These are phyloP conservation scores for Stropharia rugosoannulata DNA, from an alignment of 768 basidiomycete genomes.

Conservation along the genomic window DNA sequence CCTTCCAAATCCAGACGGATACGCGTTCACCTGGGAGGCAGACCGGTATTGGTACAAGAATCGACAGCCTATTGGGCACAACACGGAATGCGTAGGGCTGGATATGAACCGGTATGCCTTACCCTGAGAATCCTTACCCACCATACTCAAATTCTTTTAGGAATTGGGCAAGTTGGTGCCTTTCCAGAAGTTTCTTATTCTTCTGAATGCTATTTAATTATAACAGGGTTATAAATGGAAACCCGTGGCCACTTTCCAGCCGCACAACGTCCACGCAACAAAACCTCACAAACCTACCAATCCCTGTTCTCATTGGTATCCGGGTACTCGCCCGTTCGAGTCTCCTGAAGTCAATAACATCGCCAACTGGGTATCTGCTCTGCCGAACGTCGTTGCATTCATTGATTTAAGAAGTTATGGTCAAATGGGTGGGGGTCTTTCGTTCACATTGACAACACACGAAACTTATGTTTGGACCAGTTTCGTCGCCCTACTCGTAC, in stretches of 20 bases:
- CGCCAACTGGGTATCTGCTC: slow-evolving; percentile 59
- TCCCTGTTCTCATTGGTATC: slow-evolving; percentile 76
- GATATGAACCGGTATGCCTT: slow-evolving; percentile 70
- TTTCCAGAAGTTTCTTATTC: neutral
- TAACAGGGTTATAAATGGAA: slow-evolving; percentile 75
- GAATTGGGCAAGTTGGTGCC: slow-evolving; percentile 51
- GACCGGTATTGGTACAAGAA: slow-evolving; percentile 83
- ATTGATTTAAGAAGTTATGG: slow-evolving; percentile 81
- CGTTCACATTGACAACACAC: neutral
- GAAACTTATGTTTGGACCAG: slow-evolving; percentile 30
- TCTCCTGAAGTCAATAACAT: slow-evolving; percentile 75
- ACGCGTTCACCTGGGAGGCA: slow-evolving; percentile 68
- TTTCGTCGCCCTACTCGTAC: slow-evolving; percentile 78
- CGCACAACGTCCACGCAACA: neutral
- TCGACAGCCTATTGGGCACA: slow-evolving; percentile 50
- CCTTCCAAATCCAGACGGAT: slow-evolving; percentile 70
- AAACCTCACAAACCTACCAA: slow-evolving; percentile 32
- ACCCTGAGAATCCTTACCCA: neutral
- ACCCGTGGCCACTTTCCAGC: slow-evolving; percentile 24
- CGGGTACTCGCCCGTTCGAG: slow-evolving; percentile 73
- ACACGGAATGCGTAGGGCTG: slow-evolving; percentile 59
- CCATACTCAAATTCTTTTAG: slow-evolving; percentile 28
- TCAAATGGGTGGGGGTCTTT: slow-evolving; percentile 65
- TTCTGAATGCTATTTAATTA: slow-evolving; percentile 3
- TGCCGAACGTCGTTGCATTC: slow-evolving; percentile 59